Evolutionary conservation across 2,329 filamentous ascomycete species (phyloP).

Genomic region (Aureobasidium sp.): DNA sequence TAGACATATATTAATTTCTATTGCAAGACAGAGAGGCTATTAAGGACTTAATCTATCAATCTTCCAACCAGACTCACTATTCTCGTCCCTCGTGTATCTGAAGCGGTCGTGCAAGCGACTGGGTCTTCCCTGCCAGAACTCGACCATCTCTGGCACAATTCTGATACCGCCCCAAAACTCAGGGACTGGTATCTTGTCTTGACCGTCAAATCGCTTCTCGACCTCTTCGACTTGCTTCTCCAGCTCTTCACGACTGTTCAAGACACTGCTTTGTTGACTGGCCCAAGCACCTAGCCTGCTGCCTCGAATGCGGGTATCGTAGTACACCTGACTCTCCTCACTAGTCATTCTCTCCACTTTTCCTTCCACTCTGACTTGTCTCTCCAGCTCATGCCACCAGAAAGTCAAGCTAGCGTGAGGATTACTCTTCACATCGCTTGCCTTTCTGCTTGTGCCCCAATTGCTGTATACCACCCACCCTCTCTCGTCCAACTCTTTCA

Average conservation of each 20-base stretch:
- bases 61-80: conserved; percentile 50
- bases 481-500: conserved; percentile 80
- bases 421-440: conserved; percentile 64
- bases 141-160: conserved; percentile 75
- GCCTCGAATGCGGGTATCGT: conserved; percentile 63
- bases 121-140: conserved; percentile 93
- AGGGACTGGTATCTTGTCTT: conserved; percentile 79
- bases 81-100: conserved; percentile 59
- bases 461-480: conserved; percentile 95
- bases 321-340: conserved; percentile 66
- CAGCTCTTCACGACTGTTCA: conserved; percentile 63
- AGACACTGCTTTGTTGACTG: conserved; percentile 74
- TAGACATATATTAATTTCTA: background rate
- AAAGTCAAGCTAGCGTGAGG: conserved; percentile 78
- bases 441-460: conserved; percentile 69
- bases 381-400: conserved; percentile 79
- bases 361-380: conserved; percentile 89
- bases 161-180: conserved; percentile 92
- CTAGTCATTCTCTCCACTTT: conserved; percentile 55
- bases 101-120: conserved; percentile 93
- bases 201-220: conserved; percentile 65
- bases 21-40: background rate
- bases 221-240: conserved; percentile 71
- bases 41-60: conserved; percentile 69
- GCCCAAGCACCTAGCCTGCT: conserved; percentile 89